Percentiles rank a stretch among this genome's conserved stretches.
These are phyloP conservation scores for Ashbya aceris DNA, from an alignment of 1,139 yeast species.

Conservation along the genomic window DNA sequence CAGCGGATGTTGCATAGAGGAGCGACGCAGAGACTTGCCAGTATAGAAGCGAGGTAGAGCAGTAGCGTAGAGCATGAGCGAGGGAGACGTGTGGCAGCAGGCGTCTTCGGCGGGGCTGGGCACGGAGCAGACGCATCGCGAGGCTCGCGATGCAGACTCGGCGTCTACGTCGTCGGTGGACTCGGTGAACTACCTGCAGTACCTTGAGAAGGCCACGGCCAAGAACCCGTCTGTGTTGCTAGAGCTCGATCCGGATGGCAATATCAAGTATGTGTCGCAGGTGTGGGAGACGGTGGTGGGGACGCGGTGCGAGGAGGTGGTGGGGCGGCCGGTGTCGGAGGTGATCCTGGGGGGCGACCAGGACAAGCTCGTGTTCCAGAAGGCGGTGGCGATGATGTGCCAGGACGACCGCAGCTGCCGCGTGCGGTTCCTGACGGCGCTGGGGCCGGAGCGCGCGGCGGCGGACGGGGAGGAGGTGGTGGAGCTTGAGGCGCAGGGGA, in stretches of 20 bases:
- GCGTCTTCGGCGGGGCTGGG: not conserved
- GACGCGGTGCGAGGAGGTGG: conserved; percentile 45
- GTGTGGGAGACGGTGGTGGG: conserved; percentile 71
- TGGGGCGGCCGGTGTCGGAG: conserved; percentile 51
- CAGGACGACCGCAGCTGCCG: conserved; percentile 68
- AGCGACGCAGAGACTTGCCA: too few species aligned
- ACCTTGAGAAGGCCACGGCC: conserved; percentile 42
- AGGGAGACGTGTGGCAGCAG: too few species aligned
- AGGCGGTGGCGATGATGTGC: conserved; percentile 65
- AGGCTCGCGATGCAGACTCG: conserved; percentile 2
- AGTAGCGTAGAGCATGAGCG: too few species aligned
- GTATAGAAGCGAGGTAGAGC: too few species aligned
- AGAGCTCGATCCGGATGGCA: conserved; percentile 75
- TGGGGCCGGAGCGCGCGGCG: not conserved
- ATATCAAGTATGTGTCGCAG: conserved; percentile 60
- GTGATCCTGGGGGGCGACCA: conserved; percentile 58
- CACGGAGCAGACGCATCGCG: conserved; percentile 1
- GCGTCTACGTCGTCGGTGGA: conserved; percentile 11
- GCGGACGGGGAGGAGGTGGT: conserved; percentile 36
- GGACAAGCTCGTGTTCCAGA: conserved; percentile 59
- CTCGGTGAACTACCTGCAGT: conserved; percentile 22
- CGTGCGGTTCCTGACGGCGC: conserved; percentile 43
- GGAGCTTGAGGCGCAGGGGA: conserved; percentile 91
- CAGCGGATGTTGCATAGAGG: too few species aligned
- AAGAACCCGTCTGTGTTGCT: conserved; percentile 74